These are phyloP conservation scores for Carex pumila DNA, from an alignment of 176 grass and related monocot species.

Conservation along the genomic window DNA sequence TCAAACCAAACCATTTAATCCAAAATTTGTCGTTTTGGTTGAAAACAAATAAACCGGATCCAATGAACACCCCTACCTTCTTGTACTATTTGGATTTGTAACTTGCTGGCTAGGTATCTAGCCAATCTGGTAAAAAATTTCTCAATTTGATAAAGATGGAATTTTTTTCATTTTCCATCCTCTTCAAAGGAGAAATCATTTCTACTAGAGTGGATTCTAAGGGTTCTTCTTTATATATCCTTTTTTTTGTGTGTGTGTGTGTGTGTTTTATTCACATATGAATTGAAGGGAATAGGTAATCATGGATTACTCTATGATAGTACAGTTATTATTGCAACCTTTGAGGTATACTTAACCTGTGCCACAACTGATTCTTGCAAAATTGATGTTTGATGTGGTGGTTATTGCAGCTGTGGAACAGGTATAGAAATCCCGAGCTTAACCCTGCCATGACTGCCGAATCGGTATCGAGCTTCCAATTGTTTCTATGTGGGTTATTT, in stretches of 20 bases:
- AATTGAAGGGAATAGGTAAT: too few relatives aligned
- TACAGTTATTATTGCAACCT: neutral
- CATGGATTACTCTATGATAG: neutral
- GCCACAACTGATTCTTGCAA: neutral
- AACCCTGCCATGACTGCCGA: constrained; percentile 34
- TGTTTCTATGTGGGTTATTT: constrained; percentile 85
- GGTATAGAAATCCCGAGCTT: constrained; percentile 55
- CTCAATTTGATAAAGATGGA: too few relatives aligned
- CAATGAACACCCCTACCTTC: neutral
- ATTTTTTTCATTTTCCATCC: too few relatives aligned
- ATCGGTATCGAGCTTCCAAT: constrained; percentile 67
- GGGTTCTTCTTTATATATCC: too few relatives aligned
- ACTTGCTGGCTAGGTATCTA: neutral
- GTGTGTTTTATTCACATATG: too few relatives aligned
- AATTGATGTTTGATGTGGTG: neutral
- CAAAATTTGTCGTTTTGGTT: too few relatives aligned
- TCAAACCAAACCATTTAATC: too few relatives aligned
- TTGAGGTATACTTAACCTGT: neutral
- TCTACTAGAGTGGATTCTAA: too few relatives aligned
- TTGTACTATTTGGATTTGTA: neutral
- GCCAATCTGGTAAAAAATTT: neutral
- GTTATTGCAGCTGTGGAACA: constrained; percentile 63
- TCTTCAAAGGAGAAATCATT: too few relatives aligned
- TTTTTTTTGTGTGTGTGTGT: too few relatives aligned
- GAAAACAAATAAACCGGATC: too few relatives aligned